phyloP scores from a whole-genome alignment of 352 stramenopile genomes.

The Phytopythium chamaehyphon region DNA sequence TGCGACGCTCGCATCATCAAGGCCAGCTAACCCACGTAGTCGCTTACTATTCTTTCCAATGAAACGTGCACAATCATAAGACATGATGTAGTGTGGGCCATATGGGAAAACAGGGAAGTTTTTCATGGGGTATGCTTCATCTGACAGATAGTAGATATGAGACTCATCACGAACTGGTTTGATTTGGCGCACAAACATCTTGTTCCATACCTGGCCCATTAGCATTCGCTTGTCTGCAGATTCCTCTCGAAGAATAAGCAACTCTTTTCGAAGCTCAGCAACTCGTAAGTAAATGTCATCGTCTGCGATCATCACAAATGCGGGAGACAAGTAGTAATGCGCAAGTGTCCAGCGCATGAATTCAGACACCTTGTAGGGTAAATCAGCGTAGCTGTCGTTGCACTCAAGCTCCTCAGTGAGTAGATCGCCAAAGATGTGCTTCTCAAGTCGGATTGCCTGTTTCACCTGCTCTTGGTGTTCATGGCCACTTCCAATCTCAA shows the following conservation, averaged over 20 bases:
- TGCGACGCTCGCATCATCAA: constrained; percentile 61
- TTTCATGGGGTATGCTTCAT: constrained; percentile 24
- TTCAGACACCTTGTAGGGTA: constrained; percentile 30
- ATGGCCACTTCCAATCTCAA: not conserved
- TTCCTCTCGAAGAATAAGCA: constrained; percentile 7
- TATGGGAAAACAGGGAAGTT: constrained; percentile 31
- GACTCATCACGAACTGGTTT: constrained; percentile 14
- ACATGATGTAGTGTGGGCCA: constrained; percentile 45
- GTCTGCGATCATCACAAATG: constrained; percentile 55
- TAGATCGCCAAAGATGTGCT: constrained; percentile 28
- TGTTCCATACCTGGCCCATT: constrained; percentile 33
- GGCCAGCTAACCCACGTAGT: constrained; percentile 16
- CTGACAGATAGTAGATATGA: constrained; percentile 29
- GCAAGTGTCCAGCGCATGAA: constrained; percentile 17
- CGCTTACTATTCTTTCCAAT: constrained; percentile 27
- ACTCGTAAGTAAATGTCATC: constrained; percentile 50
- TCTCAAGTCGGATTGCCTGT: constrained; percentile 21
- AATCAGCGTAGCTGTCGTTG: constrained; percentile 28
- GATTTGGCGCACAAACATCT: constrained; percentile 18
- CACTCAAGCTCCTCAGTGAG: constrained; percentile 35
- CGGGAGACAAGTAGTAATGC: constrained; percentile 10
- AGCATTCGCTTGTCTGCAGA: constrained; percentile 11
- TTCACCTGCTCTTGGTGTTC: constrained; percentile 6
- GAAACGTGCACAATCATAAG: constrained; percentile 36
- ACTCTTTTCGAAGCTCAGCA: constrained; percentile 9